Base-by-base conservation (phyloP, 495 filamentous ascomycete species). In the Tuber indicum region DNA sequence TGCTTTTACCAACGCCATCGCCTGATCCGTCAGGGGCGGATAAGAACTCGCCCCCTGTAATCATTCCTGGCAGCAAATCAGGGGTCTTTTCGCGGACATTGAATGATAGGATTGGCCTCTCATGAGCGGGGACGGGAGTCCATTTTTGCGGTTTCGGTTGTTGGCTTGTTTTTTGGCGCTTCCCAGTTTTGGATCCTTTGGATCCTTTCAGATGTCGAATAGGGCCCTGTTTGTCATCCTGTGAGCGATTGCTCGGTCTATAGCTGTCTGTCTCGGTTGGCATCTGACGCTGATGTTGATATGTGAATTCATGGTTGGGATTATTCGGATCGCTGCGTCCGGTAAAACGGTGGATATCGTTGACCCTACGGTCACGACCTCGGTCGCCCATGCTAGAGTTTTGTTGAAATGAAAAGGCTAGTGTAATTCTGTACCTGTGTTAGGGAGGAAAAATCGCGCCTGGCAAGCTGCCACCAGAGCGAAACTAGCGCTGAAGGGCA, bases 91-190 rank as follows among this genome's bases (percentile, higher is more conserved):
- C 82, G 9, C 79, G 75, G 16, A 72, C 74, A 79, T 83, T 71
- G 47, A 83, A 83, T 66, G 74, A 82, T 75, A 84, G 62, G 32
- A 84, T 82, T 16, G 82, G 79, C 52, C 82, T 82, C 76, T 83
- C 82, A 70, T 84, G 82, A 4, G 82, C 82, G 23, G 82, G 82
- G 9, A 83, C 70, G 26, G 82, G 73, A 44, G 74, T 26, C 75
- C 75, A 76, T 36, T 73, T 62, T 58, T 32, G 43, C 46, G n/a
- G 44, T 36, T 36, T 23, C 71, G 23, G 47, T 10, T 32, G 73
- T 21, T 39, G 45, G 4, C 72, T 79, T 66, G 76, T 77, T 43
- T 75, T 71, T 72, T 73, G 78, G 70, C 43, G 75, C 52, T 82
- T 78, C 39, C 80, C 80, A 26, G 71, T 39, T 44, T 76, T 76